These are phyloP conservation scores for Letharia lupina DNA, from an alignment of 495 filamentous ascomycete genomes.

Conservation along the genomic window DNA sequence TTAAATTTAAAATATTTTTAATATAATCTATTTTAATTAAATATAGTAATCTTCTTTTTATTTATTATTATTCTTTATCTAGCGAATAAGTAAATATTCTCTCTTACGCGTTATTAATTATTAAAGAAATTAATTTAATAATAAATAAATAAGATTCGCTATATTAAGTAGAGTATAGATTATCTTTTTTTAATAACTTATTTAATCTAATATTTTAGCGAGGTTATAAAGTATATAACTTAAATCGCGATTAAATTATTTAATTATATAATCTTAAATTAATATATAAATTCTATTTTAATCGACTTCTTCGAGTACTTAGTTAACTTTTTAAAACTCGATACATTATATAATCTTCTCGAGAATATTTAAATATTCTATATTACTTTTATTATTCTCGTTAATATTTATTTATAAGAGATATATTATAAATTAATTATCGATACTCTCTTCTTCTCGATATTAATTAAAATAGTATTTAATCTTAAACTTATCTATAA, in stretches of 20 bases:
- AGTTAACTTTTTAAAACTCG: not conserved
- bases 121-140: constrained; percentile 15
- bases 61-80: constrained; percentile 25
- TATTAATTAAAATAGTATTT: constrained; percentile 9
- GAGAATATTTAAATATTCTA: not conserved
- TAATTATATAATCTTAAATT: not conserved
- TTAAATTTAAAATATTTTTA: constrained; percentile 14
- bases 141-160: constrained; percentile 1
- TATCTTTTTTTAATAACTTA: constrained; percentile 4
- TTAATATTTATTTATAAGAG: not conserved
- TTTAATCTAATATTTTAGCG: not conserved
- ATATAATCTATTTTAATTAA: constrained; percentile 18
- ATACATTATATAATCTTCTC: not conserved
- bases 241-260: not conserved
- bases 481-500: constrained; percentile 10
- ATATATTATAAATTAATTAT: constrained; percentile 1
- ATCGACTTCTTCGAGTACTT: not conserved
- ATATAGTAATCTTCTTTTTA: constrained; percentile 23
- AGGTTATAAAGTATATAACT: not conserved
- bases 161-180: not conserved
- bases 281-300: not conserved
- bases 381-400: not conserved
- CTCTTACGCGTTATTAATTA: constrained; percentile 17
- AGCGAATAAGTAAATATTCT: constrained; percentile 18
- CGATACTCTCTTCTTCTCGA: too few species aligned